Evolutionary conservation across 768 basidiomycete genomes (phyloP).

Genomic region (Royoungia palumana): DNA sequence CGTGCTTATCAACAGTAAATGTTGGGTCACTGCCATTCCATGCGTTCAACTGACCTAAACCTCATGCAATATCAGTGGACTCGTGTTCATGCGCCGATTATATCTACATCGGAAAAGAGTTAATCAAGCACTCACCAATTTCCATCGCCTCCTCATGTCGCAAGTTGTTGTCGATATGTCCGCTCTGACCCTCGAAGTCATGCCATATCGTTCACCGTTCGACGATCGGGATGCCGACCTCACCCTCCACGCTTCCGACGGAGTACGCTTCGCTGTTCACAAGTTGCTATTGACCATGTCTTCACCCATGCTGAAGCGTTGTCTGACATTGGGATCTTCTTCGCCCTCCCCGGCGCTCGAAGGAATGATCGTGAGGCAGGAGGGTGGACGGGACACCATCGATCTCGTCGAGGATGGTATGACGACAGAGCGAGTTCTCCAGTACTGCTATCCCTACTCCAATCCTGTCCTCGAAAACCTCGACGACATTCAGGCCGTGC

Average conservation of each 20-base stretch:
- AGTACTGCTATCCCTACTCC: slow-evolving; percentile 37
- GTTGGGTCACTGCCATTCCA: slow-evolving; percentile 20
- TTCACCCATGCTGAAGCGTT: slow-evolving; percentile 39
- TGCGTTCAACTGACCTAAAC: slow-evolving; percentile 28
- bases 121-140: slow-evolving; percentile 14
- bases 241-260: slow-evolving; percentile 41
- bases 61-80: slow-evolving; percentile 21
- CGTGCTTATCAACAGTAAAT: slow-evolving; percentile 23
- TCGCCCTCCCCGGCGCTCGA: slow-evolving; percentile 30
- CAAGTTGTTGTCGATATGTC: slow-evolving; percentile 25
- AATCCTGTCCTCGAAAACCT: slow-evolving; percentile 32
- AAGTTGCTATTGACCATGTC: slow-evolving; percentile 40
- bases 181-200: slow-evolving; percentile 28
- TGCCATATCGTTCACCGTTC: slow-evolving; percentile 34
- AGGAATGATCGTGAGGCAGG: slow-evolving; percentile 21
- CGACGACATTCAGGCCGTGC: slow-evolving; percentile 33
- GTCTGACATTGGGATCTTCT: slow-evolving; percentile 22
- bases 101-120: slow-evolving; percentile 25
- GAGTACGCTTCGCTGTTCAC: slow-evolving; percentile 42
- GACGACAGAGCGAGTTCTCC: slow-evolving; percentile 33
- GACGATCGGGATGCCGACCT: slow-evolving; percentile 41
- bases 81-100: slow-evolving; percentile 18
- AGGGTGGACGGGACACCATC: slow-evolving; percentile 25
- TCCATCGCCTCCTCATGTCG: slow-evolving; percentile 23
- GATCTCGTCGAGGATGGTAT: slow-evolving; percentile 32